Conservation (phyloP, 495 filamentous ascomycete species). For the Penicillium soppii region DNA sequence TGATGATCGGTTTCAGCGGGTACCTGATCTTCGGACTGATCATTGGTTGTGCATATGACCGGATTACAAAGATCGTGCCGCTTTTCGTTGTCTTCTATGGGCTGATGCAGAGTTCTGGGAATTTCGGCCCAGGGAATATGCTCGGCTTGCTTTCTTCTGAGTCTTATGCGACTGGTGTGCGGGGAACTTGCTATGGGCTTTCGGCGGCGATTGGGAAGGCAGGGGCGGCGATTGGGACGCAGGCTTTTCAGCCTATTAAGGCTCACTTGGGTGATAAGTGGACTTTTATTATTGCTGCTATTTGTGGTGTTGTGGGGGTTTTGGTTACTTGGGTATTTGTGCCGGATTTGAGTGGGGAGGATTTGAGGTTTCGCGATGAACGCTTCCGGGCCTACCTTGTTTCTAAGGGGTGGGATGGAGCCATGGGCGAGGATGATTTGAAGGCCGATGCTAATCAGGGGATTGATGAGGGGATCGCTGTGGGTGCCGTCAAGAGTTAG, state of each 20-base stretch:
- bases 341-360: slow-evolving; percentile 45
- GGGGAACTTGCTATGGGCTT: slow-evolving; percentile 51
- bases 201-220: slow-evolving; percentile 54
- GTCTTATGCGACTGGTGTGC: slow-evolving; percentile 49
- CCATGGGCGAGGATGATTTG: slow-evolving; percentile 47
- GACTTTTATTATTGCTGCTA: slow-evolving; percentile 55
- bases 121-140: slow-evolving; percentile 53
- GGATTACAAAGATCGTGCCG: slow-evolving; percentile 49
- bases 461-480: slow-evolving; percentile 3
- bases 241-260: slow-evolving; percentile 50
- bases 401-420: slow-evolving; percentile 45
- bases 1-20: slow-evolving; percentile 55
- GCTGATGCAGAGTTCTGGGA: slow-evolving; percentile 51
- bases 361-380: slow-evolving; percentile 42
- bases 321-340: slow-evolving; percentile 53
- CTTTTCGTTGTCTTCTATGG: slow-evolving; percentile 57
- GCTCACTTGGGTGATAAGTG: slow-evolving; percentile 43
- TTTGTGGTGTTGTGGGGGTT: slow-evolving; percentile 51
- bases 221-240: slow-evolving; percentile 52
- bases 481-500: background rate
- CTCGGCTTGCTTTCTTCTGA: slow-evolving; percentile 51
- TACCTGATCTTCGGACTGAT: slow-evolving; percentile 53
- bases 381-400: slow-evolving; percentile 48
- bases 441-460: slow-evolving; percentile 29
- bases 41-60: slow-evolving; percentile 48